Percentiles rank a stretch among this genome's conserved stretches.
Conservation (phyloP, 208 protist species). For the Wallacemonas rigidus region DNA sequence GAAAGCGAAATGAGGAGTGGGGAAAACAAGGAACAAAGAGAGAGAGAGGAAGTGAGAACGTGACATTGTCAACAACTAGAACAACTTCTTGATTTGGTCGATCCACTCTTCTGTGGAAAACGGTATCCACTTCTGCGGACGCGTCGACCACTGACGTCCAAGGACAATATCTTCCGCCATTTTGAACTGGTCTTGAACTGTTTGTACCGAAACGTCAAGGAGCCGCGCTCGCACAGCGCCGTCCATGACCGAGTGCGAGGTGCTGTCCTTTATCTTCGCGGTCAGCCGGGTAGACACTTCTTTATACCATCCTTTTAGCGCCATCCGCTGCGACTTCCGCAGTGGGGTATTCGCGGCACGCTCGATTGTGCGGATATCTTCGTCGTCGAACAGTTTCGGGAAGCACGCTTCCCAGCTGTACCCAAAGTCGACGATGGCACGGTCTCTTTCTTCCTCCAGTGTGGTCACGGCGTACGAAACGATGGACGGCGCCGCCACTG, state of each 20-base stretch:
- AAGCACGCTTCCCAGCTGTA: constrained; percentile 75
- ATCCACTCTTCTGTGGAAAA: constrained; percentile 45
- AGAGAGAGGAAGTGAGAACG: neutral
- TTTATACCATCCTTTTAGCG: constrained; percentile 73
- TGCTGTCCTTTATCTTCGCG: constrained; percentile 55
- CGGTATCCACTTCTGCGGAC: constrained; percentile 71
- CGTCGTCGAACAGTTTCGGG: constrained; percentile 36
- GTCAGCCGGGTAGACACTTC: constrained; percentile 36
- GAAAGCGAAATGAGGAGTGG: constrained; percentile 6
- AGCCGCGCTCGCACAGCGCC: constrained; percentile 46
- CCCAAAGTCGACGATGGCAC: constrained; percentile 66
- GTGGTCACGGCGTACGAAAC: constrained; percentile 45
- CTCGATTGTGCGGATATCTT: constrained; percentile 44
- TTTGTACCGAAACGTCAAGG: constrained; percentile 53
- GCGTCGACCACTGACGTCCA: constrained; percentile 64
- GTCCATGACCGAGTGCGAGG: constrained; percentile 60
- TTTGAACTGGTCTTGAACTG: constrained; percentile 52
- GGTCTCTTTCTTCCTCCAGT: constrained; percentile 54
- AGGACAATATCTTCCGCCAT: constrained; percentile 45
- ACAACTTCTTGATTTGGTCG: constrained; percentile 48
- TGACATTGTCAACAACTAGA: constrained; percentile 29
- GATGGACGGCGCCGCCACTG: constrained; percentile 27
- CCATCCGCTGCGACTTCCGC: constrained; percentile 68
- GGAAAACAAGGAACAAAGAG: neutral
- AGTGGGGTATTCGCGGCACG: constrained; percentile 30